Conservation (phyloP, 169 alveolate species). For the Plasmodium relictum region DNA sequence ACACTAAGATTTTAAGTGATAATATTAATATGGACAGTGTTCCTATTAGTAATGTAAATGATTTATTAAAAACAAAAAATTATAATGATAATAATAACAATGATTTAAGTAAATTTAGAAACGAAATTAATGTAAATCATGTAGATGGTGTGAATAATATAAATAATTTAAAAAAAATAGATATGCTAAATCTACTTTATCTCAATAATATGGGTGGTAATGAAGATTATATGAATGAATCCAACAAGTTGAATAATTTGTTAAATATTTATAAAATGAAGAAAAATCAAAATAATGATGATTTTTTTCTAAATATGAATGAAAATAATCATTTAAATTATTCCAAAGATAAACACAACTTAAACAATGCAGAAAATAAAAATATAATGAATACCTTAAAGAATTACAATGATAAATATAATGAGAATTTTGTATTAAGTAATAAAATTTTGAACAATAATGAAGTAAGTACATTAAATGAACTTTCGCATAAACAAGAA, state of each 20-base stretch:
- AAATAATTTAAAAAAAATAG: neutral
- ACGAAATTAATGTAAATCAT: neutral
- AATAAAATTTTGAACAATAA: neutral
- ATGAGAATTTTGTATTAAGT: neutral
- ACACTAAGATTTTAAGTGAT: neutral
- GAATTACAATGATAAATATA: conserved; percentile 2
- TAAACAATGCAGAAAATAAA: conserved; percentile 1
- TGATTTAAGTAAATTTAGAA: neutral
- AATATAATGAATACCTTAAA: neutral
- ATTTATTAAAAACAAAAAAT: neutral
- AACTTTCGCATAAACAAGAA: neutral
- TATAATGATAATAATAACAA: neutral
- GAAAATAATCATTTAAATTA: neutral
- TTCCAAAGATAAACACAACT: neutral
- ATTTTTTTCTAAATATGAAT: conserved; percentile 5
- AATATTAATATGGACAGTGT: neutral
- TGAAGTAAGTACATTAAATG: neutral
- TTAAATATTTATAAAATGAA: neutral
- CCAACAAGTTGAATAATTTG: neutral
- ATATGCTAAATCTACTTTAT: neutral
- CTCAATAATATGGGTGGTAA: neutral
- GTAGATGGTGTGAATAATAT: neutral
- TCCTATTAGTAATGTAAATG: neutral
- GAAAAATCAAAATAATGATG: neutral
- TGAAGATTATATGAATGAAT: neutral